Conservation (phyloP, 2,329 filamentous ascomycete genomes). For the Cytospora schulzeri region DNA sequence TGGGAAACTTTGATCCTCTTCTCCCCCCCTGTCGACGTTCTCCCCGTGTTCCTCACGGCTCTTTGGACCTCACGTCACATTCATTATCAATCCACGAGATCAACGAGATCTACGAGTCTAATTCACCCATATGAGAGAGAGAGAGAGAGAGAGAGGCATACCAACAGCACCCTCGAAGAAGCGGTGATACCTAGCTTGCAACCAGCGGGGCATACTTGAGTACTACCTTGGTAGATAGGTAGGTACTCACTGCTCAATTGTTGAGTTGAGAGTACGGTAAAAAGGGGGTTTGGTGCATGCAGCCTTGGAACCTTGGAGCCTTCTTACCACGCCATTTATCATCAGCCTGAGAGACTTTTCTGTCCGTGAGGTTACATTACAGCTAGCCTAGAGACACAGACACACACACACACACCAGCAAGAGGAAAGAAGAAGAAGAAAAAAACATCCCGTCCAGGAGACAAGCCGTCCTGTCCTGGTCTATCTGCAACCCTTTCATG, state of each 20-base stretch:
- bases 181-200: background rate
- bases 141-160: too few species aligned
- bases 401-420: too few species aligned
- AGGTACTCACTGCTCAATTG: too few species aligned
- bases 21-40: background rate
- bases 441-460: background rate
- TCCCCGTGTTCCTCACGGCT: too few species aligned
- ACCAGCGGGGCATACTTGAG: background rate
- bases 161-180: background rate
- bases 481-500: constrained; percentile 20
- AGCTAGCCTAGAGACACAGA: too few species aligned
- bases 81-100: background rate
- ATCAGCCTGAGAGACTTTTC: background rate
- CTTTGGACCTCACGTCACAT: background rate
- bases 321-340: background rate
- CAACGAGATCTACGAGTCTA: too few species aligned
- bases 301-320: background rate
- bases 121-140: too few species aligned
- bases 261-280: background rate
- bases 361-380: background rate
- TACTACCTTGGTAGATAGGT: too few species aligned
- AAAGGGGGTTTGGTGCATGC: background rate
- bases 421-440: too few species aligned
- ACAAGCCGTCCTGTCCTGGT: background rate
- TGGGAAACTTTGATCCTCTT: too few species aligned